Percentiles rank a stretch among this genome's conserved stretches.
These are phyloP conservation scores for Talaromyces sp. DNA, from an alignment of 2,329 filamentous ascomycete species.

Conservation along the genomic window DNA sequence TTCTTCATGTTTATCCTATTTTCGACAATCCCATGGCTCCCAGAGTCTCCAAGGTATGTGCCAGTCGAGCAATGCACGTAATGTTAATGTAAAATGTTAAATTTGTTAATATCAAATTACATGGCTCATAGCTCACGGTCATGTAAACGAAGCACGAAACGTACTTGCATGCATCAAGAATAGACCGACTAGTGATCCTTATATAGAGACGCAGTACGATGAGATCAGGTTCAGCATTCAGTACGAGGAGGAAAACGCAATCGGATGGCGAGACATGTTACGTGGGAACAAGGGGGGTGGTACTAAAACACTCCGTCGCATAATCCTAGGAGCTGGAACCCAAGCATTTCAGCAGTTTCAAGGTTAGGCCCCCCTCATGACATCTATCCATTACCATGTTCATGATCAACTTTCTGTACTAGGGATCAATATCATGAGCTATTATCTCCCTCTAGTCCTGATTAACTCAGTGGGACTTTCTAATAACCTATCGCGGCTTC, in stretches of 20 bases:
- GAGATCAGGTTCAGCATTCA: slow-evolving; percentile 45
- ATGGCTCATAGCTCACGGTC: slow-evolving; percentile 23
- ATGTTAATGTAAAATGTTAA: too few relatives aligned
- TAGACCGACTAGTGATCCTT: slow-evolving; percentile 29
- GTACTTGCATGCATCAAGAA: slow-evolving; percentile 23
- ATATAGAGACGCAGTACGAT: slow-evolving; percentile 36
- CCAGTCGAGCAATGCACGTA: slow-evolving; percentile 18
- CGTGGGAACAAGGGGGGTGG: slow-evolving; percentile 13
- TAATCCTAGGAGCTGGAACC: slow-evolving; percentile 37
- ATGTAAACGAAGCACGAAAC: slow-evolving; percentile 40
- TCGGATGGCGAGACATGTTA: slow-evolving; percentile 43
- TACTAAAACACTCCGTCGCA: slow-evolving; percentile 30
- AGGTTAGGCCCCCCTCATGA: too few relatives aligned
- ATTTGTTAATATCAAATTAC: slow-evolving; percentile 16
- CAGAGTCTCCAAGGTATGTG: slow-evolving; percentile 4
- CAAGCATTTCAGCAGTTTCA: slow-evolving; percentile 21
- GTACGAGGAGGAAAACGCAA: slow-evolving; percentile 45
- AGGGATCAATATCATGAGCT: slow-evolving; percentile 16
- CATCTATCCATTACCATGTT: too few relatives aligned
- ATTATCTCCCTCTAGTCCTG: slow-evolving; percentile 50
- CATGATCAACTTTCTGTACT: too few relatives aligned
- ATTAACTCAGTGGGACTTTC: slow-evolving; percentile 52
- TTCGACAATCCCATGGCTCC: neutral
- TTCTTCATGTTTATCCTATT: slow-evolving; percentile 36
- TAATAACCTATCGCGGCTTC: slow-evolving; percentile 47